These are phyloP conservation scores for Zygosaccharomyces bailii DNA, from an alignment of 805 yeast genomes.

Conservation along the genomic window DNA sequence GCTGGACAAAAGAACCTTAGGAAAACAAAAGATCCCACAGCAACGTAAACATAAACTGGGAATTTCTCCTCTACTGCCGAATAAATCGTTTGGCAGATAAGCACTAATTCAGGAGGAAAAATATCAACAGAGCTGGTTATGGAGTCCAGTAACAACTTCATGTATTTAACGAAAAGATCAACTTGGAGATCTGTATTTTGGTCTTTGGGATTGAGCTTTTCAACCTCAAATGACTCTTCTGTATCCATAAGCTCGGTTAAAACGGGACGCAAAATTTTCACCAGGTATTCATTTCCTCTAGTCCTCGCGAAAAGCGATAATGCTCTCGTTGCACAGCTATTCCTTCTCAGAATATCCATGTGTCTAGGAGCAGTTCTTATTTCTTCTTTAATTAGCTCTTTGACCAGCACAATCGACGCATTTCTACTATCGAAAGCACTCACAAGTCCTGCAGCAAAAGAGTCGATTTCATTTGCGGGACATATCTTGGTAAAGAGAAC, in stretches of 20 bases:
- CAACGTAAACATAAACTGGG: slow-evolving; percentile 61
- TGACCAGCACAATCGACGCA: slow-evolving; percentile 46
- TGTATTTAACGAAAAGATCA: slow-evolving; percentile 51
- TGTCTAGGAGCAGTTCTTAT: slow-evolving; percentile 56
- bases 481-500: slow-evolving; percentile 58
- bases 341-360: slow-evolving; percentile 73
- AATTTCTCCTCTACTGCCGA: slow-evolving; percentile 55
- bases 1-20: slow-evolving; percentile 84
- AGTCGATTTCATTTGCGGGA: slow-evolving; percentile 65
- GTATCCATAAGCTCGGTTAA: slow-evolving; percentile 50
- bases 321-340: slow-evolving; percentile 76
- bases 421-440: slow-evolving; percentile 49
- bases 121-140: slow-evolving; percentile 51
- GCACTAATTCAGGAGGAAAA: slow-evolving; percentile 70
- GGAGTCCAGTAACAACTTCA: slow-evolving; percentile 54
- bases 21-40: slow-evolving; percentile 85
- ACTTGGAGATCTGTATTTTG: slow-evolving; percentile 42
- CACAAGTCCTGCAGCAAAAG: slow-evolving; percentile 62
- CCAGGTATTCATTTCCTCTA: slow-evolving; percentile 61
- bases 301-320: slow-evolving; percentile 66
- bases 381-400: slow-evolving; percentile 57
- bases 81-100: slow-evolving; percentile 65
- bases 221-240: slow-evolving; percentile 61
- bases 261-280: slow-evolving; percentile 51
- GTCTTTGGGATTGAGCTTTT: slow-evolving; percentile 42